Base-by-base conservation (phyloP, 2,329 filamentous ascomycete species). In the Cercospora sesami region DNA sequence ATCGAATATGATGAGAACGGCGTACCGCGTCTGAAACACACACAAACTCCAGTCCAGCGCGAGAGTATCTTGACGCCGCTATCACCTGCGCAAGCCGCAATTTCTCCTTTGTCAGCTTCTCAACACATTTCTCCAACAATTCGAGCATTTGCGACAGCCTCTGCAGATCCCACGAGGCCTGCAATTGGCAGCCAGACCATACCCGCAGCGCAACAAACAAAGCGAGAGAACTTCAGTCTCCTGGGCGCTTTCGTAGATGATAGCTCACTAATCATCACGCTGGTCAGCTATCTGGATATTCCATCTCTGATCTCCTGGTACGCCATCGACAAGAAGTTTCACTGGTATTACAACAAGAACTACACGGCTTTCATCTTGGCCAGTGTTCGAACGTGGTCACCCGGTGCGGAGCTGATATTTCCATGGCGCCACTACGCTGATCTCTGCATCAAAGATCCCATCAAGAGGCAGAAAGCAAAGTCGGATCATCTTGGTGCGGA, bases 271-370 rank as follows among this genome's bases (percentile, higher is more conserved):
- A 78, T 84, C 55, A 80, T 89, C 58, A 80, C 85, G 60, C 74
- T 91, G 7, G 84, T 85, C 67, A 82, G 83, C 71, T 81, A 86
- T 67, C 82, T 92, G 21, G 76, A 78, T 7, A 79, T 86, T 0
- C 75, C 80, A 14, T 87, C 89, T 63, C 81, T 93, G 6, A 76
- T 93, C 68, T 84, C 81, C 55, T 82, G 93, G 36, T 92, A 91
- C 81, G 81, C 85, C 71, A 86, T 88, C 71, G 90, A 86, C 76
- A 86, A 83, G 64, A 81, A 85, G 39, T 90, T 91, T 75, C 85
- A 92, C 75, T 77, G 80, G 59, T 81, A 87, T 30, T 78, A 92
- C 74, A 86, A 90, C 75, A 80, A 81, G 62, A 83, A 89, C 72
- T 84, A 89, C 75, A 84, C 84, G 8, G 86, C 86, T 42, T 85